These are phyloP conservation scores for Ceratorhiza oryzae-sativae DNA, from an alignment of 1,284 basidiomycete species.

Conservation along the genomic window DNA sequence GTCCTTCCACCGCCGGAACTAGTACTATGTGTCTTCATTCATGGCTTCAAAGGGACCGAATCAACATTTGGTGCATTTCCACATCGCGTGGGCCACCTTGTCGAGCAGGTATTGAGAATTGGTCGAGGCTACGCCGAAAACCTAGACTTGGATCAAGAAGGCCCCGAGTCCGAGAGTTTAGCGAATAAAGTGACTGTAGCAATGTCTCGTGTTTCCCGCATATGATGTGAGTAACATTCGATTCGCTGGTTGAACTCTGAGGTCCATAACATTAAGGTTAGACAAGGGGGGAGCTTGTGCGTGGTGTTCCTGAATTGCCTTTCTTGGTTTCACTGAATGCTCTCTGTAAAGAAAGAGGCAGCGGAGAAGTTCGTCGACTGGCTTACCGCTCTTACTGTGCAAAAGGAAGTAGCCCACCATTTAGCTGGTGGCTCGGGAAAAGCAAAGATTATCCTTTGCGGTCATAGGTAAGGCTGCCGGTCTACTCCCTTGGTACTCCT, in stretches of 20 bases:
- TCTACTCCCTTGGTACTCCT: not conserved
- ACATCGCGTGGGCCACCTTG: constrained; percentile 22
- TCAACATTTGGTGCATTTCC: constrained; percentile 67
- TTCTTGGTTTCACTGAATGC: not conserved
- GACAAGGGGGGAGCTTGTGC: constrained; percentile 87
- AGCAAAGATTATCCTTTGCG: constrained; percentile 85
- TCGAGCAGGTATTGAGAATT: constrained; percentile 26
- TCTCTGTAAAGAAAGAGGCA: constrained; percentile 70
- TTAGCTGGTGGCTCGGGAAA: constrained; percentile 75
- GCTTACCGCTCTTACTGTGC: constrained; percentile 81
- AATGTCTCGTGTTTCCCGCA: constrained; percentile 84
- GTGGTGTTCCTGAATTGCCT: constrained; percentile 46
- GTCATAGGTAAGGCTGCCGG: constrained; percentile 73
- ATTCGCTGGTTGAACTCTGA: not conserved
- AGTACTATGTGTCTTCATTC: constrained; percentile 55
- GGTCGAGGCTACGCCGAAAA: constrained; percentile 30
- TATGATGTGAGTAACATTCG: constrained; percentile 72
- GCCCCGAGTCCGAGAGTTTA: constrained; percentile 55
- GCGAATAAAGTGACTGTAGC: constrained; percentile 62
- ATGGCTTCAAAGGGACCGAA: constrained; percentile 76
- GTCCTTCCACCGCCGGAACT: constrained; percentile 51
- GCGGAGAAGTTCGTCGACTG: constrained; percentile 86
- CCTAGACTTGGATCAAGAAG: constrained; percentile 16
- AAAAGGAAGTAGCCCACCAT: constrained; percentile 74
- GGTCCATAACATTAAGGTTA: constrained; percentile 48